Evolutionary conservation across 2,329 filamentous ascomycete species (phyloP).

Genomic region (Xylariaceae sp.): DNA sequence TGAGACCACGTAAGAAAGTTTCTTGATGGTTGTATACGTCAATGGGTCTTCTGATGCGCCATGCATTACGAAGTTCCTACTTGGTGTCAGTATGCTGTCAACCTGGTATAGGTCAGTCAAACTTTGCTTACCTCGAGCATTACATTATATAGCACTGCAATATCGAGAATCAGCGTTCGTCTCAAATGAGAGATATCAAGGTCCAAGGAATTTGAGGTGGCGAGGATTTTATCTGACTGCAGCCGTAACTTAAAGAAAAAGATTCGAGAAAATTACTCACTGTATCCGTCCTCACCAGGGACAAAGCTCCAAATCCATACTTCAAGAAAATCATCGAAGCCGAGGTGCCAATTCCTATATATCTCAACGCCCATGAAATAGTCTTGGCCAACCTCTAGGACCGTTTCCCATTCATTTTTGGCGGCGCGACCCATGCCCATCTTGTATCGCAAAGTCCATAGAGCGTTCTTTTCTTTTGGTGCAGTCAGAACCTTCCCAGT

Average conservation of each 20-base stretch:
- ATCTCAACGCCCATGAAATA: conserved; percentile 27
- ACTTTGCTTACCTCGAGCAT: conserved; percentile 20
- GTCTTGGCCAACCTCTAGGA: conserved; percentile 24
- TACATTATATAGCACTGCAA: conserved; percentile 21
- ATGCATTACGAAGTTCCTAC: conserved; percentile 31
- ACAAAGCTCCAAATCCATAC: conserved; percentile 33
- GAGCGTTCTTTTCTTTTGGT: conserved; percentile 19
- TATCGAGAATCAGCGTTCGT: neutral
- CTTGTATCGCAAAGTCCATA: conserved; percentile 30
- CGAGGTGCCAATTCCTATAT: conserved; percentile 27
- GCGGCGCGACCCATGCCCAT: conserved; percentile 24
- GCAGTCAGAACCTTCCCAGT: conserved; percentile 31
- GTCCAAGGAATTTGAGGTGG: neutral
- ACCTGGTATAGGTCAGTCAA: neutral
- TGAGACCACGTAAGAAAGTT: conserved; percentile 25
- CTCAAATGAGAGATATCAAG: neutral
- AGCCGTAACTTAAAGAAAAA: neutral
- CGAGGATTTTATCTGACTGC: neutral
- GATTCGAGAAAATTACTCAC: neutral
- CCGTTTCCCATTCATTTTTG: conserved; percentile 27
- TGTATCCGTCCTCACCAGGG: conserved; percentile 16
- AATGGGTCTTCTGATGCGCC: conserved; percentile 24
- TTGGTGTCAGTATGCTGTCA: conserved; percentile 6
- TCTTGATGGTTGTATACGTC: conserved; percentile 29
- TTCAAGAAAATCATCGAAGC: conserved; percentile 32